Conservation (phyloP, 345 rosid genomes). For the Cochlearia excelsa region DNA sequence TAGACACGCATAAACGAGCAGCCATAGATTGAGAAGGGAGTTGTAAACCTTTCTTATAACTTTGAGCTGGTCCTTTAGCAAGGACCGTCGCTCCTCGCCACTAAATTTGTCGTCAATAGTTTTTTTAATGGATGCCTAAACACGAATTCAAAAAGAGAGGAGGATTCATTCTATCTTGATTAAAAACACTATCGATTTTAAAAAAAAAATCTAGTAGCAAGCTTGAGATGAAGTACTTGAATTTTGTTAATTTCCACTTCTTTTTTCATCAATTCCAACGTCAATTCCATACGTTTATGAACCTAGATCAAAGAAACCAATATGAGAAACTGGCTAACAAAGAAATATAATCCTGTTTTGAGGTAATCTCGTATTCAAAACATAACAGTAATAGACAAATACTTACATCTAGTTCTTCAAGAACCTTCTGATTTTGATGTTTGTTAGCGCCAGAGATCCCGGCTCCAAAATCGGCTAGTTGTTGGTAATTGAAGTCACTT, state of each 20-base stretch:
- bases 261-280: conserved; percentile 75
- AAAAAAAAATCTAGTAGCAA: neutral
- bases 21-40: no score
- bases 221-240: conserved; percentile 47
- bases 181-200: neutral
- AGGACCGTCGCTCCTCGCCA: no score
- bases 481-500: conserved; percentile 71
- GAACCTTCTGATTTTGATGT: conserved; percentile 67
- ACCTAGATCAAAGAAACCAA: conserved; percentile 43
- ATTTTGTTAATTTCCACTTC: conserved; percentile 85
- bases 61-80: no score
- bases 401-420: conserved; percentile 95
- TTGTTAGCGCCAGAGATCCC: conserved; percentile 87
- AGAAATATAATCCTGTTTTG: no score
- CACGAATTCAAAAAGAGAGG: conserved; percentile 14
- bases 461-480: conserved; percentile 92
- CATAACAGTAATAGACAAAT: neutral
- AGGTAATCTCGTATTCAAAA: no score
- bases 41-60: no score
- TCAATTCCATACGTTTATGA: conserved; percentile 69
- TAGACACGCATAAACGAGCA: no score
- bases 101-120: conserved; percentile 88
- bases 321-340: neutral
- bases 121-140: conserved; percentile 84
- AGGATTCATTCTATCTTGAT: neutral